Evolutionary conservation across 257 asterid genomes (phyloP).

Genomic region (Orobanche coerulescens): DNA sequence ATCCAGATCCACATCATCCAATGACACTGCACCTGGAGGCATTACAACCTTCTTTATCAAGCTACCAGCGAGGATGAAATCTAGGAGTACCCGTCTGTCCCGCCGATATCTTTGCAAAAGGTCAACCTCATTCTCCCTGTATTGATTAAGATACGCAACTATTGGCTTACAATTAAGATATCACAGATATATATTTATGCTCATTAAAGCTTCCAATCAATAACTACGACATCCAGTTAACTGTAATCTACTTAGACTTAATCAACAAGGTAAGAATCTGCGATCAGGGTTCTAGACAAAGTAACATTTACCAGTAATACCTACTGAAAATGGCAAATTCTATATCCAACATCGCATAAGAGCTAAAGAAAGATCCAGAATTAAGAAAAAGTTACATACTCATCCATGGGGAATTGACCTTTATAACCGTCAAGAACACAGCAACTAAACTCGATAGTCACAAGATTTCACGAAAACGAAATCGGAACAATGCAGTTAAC

Average conservation of each 20-base stretch:
- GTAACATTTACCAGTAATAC: background rate
- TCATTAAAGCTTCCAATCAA: constrained; percentile 14
- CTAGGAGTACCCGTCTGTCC: constrained; percentile 72
- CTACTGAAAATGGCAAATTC: constrained; percentile 10
- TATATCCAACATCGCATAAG: background rate
- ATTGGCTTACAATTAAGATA: constrained; percentile 10
- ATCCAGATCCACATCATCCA: constrained; percentile 97
- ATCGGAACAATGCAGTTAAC: background rate
- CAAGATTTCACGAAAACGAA: constrained; percentile 1
- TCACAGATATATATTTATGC: background rate
- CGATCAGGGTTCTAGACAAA: constrained; percentile 3
- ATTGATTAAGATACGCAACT: constrained; percentile 20
- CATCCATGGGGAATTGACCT: constrained; percentile 39
- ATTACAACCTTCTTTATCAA: constrained; percentile 81
- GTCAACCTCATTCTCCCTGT: constrained; percentile 68
- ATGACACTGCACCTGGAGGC: constrained; percentile 98
- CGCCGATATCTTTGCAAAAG: constrained; percentile 83
- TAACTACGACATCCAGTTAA: constrained; percentile 3
- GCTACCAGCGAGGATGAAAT: constrained; percentile 82
- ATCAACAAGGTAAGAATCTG: constrained; percentile 11
- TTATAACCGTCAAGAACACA: constrained; percentile 21
- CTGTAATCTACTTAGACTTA: background rate
- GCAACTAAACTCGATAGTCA: constrained; percentile 17
- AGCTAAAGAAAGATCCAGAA: constrained; percentile 14
- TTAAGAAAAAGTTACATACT: constrained; percentile 30